Evolutionary conservation across 352 stramenopile species (phyloP), one percentile per base, ranked within the genome.

Genomic region (Globisporangium takayamanum): DNA sequence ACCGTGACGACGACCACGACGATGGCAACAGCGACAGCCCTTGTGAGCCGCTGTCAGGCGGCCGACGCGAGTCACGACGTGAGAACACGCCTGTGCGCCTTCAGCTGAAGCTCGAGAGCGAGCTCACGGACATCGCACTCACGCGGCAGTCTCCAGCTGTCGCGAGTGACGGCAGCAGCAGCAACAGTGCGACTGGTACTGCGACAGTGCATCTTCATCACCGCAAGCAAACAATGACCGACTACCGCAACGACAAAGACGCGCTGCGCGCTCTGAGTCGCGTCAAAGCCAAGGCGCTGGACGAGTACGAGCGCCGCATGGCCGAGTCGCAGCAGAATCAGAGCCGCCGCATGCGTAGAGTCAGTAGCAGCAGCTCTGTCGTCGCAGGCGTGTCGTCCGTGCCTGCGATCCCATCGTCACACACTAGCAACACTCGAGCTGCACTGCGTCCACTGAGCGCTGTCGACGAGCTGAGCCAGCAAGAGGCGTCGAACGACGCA

Each of bases 401-500:
- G 30, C 30, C 30, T 36, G 30, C 4, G 3, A 7, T 36, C 30
- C 30, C 7, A 36, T 36, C 30, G 30, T 36, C 30, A 8, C 30
- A 36, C 30, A 36, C 30, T 36, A 7, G 30, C 30, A 36, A 36
- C 30, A 7, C 7, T 4, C 30, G 30, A 36, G 30, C 54, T 2
- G 11, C 11, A 15, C 57, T 20, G 1, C 33, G 33, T 39, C 15
- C 53, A 4, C 30, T 36, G 30, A 50, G 59, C 7, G 66, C 70
- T 41, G 50, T 70, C 6, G 62, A 68, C 11, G 62, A 79, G 47
- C 61, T 81, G 56, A 59, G 78, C 25, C 74, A 84, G 18, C 76
- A 87, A 25, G 78, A 88, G 53, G 62, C 64, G 39, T 84, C 79
- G 8, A 89, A 88, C 44, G 78, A 90, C 28, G 78, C 74, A 28